Percentiles rank a stretch among this genome's conserved stretches.
phyloP scores from a whole-genome alignment of 257 asterid genomes.

The Nicotiana sylvestris region DNA sequence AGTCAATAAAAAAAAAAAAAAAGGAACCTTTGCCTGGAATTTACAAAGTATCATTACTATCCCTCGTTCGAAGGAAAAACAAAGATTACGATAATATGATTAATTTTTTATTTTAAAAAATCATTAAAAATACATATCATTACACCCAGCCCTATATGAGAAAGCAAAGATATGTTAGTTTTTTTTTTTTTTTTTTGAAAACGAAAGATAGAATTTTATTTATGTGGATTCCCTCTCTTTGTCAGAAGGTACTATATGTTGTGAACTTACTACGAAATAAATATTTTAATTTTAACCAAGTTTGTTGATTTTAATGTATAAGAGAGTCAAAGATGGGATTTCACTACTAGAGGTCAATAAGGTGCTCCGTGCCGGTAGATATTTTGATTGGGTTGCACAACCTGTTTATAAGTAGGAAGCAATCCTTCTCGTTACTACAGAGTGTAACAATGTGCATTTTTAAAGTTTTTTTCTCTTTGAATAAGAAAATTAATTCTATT shows the following conservation, averaged over 20 bases:
- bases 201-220: background rate
- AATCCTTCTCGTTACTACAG: slow-evolving; percentile 17
- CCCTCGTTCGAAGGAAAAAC: too few relatives aligned
- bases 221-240: background rate
- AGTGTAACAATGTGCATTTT: too few relatives aligned
- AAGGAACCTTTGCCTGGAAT: too few relatives aligned
- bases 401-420: slow-evolving; percentile 92
- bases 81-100: too few relatives aligned
- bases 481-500: too few relatives aligned
- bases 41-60: too few relatives aligned
- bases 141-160: too few relatives aligned
- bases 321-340: slow-evolving; percentile 60
- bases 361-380: slow-evolving; percentile 94
- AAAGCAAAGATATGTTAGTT: background rate
- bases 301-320: background rate
- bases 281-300: background rate
- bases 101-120: too few relatives aligned
- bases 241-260: too few relatives aligned
- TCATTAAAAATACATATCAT: too few relatives aligned
- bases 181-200: background rate
- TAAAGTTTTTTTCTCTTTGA: too few relatives aligned
- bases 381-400: slow-evolving; percentile 96
- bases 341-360: slow-evolving; percentile 89
- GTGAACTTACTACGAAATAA: background rate
- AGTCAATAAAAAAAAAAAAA: too few relatives aligned